Conservation (phyloP, 352 stramenopile genomes). For the Globisporangium lucens region DNA sequence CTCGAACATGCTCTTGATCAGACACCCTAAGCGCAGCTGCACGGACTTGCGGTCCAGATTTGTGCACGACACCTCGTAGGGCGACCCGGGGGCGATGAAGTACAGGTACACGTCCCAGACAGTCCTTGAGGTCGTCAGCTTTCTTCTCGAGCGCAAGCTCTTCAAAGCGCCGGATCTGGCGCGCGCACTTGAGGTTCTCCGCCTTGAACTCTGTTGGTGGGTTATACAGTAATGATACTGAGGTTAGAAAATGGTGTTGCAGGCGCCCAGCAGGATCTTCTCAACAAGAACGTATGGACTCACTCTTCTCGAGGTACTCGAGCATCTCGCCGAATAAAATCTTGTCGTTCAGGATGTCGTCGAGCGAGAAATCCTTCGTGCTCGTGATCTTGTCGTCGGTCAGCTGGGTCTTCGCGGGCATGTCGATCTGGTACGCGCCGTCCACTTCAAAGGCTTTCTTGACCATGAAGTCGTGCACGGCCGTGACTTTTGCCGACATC, state of each 20-base stretch:
- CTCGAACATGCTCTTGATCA: slow-evolving; percentile 80
- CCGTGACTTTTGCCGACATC: slow-evolving; percentile 56
- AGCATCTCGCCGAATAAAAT: slow-evolving; percentile 84
- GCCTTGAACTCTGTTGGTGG: slow-evolving; percentile 68
- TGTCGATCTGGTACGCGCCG: slow-evolving; percentile 64
- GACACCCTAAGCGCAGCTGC: slow-evolving; percentile 74
- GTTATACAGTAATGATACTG: neutral
- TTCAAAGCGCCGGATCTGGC: slow-evolving; percentile 77
- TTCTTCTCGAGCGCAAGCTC: slow-evolving; percentile 69
- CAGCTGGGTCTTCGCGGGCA: slow-evolving; percentile 49
- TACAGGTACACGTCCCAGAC: slow-evolving; percentile 81
- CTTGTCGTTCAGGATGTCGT: slow-evolving; percentile 79
- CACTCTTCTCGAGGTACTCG: slow-evolving; percentile 85
- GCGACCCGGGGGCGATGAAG: slow-evolving; percentile 72
- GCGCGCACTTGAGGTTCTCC: slow-evolving; percentile 81
- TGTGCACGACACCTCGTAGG: slow-evolving; percentile 80
- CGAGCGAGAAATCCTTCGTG: slow-evolving; percentile 62
- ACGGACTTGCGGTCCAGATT: slow-evolving; percentile 81
- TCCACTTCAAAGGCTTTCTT: slow-evolving; percentile 67
- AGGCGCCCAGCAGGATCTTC: neutral
- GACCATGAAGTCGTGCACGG: slow-evolving; percentile 54
- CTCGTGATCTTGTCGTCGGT: slow-evolving; percentile 54
- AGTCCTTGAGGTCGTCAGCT: slow-evolving; percentile 69
- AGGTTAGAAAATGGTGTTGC: neutral
- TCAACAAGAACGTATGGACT: slow-evolving; percentile 9